Conservation (phyloP, 108 stramenopile genomes). For the Skeletonema tropicum region DNA sequence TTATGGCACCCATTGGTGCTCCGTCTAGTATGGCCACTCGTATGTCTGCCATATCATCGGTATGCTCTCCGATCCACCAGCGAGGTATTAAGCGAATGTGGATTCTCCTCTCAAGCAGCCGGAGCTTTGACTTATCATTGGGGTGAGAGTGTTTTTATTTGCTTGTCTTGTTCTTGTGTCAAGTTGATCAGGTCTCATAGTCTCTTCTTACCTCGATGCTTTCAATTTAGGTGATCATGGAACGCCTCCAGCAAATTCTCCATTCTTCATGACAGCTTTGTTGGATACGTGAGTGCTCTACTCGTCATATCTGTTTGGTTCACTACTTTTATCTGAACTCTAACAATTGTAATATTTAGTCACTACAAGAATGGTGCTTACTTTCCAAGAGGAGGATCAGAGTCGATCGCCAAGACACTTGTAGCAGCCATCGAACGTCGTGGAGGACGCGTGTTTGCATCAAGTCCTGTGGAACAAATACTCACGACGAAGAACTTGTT, state of each 20-base stretch:
- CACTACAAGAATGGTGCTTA: constrained; percentile 36
- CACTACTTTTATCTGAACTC: neutral
- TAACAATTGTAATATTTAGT: neutral
- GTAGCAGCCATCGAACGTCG: constrained; percentile 27
- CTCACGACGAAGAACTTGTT: constrained; percentile 22
- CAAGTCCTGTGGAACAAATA: constrained; percentile 28
- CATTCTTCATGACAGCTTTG: constrained; percentile 35
- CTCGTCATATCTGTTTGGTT: neutral
- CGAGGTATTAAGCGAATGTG: constrained; percentile 15
- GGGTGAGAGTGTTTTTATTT: neutral
- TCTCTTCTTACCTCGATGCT: neutral
- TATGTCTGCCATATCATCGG: constrained; percentile 10
- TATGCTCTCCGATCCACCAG: constrained; percentile 23
- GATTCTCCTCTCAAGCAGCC: constrained; percentile 16
- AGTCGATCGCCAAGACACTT: constrained; percentile 25
- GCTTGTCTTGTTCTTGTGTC: neutral
- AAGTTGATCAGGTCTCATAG: neutral
- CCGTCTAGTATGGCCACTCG: constrained; percentile 25
- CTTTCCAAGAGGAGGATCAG: constrained; percentile 34
- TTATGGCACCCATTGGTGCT: constrained; percentile 23
- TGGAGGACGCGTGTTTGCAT: constrained; percentile 32
- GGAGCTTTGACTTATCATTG: constrained; percentile 42
- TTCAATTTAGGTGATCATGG: constrained; percentile 26
- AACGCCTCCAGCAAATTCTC: constrained; percentile 19
- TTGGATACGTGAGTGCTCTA: constrained; percentile 20